These are phyloP conservation scores for Clitopilus hobsonii DNA, from an alignment of 768 basidiomycete genomes.

Conservation along the genomic window DNA sequence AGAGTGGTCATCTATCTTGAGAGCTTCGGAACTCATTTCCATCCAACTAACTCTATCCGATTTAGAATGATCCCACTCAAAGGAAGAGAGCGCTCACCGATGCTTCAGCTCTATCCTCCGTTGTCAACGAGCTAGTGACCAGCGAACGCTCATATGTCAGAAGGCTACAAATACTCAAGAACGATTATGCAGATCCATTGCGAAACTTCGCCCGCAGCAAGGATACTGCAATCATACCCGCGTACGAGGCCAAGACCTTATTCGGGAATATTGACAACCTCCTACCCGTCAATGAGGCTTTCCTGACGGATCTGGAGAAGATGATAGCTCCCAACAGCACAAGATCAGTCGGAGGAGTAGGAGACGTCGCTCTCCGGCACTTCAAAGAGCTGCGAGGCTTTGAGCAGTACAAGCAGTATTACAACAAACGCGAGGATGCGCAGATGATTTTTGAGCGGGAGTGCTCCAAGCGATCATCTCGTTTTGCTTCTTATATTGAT, in stretches of 20 bases:
- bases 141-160: constrained; percentile 90
- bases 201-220: constrained; percentile 80
- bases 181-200: constrained; percentile 88
- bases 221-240: constrained; percentile 80
- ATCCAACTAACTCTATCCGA: not conserved
- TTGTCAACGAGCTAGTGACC: constrained; percentile 81
- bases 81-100: constrained; percentile 62
- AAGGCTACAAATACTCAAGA: constrained; percentile 76
- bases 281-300: constrained; percentile 83
- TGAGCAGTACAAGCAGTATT: constrained; percentile 89
- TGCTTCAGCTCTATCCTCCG: constrained; percentile 60
- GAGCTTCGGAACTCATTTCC: not conserved
- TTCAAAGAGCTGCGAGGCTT: constrained; percentile 83
- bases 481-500: constrained; percentile 84
- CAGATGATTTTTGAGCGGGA: constrained; percentile 85
- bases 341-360: constrained; percentile 58
- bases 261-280: constrained; percentile 94
- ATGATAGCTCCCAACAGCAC: constrained; percentile 63
- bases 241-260: constrained; percentile 88
- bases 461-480: constrained; percentile 71
- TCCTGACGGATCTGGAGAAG: constrained; percentile 77
- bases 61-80: constrained; percentile 35
- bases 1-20: no score
- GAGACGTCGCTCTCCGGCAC: constrained; percentile 83
- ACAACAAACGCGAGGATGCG: constrained; percentile 89